Base-by-base conservation (phyloP, 2,329 filamentous ascomycete genomes). In the Exserohilum rostratum region DNA sequence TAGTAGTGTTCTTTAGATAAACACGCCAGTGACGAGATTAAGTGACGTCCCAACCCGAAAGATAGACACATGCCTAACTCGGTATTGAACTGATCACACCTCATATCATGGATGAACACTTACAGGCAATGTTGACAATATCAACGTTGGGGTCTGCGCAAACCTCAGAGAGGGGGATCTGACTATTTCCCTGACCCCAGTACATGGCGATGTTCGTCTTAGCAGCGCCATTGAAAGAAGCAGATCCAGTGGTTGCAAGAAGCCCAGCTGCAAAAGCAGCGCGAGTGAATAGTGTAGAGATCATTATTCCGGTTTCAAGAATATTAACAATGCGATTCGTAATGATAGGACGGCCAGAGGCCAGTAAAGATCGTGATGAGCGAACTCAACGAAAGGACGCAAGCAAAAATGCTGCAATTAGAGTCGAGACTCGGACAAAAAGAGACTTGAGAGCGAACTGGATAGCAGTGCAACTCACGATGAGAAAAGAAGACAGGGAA, bases 111-210 rank as follows among this genome's bases (percentile, higher is more conserved):
- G 6, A 22, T 31, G 4, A 27, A 22, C 5, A 52, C 52, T 51
- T 46, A 55, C 52, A 86, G 3, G 74, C 82, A 54, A 86, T 69
- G 55, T 80, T 82, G 66, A 86, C 82, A 44, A 86, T 81, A 58
- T 86, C 83, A 53, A 83, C 68, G 29, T 75, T 77, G 0, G 77
- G 71, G 48, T 84, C 80, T 33, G 77, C 64, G 70, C 84, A 86
- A 60, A 82, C 81, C 45, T 81, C 73, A 31, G 76, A 69, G 18
- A 86, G 75, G 15, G 79, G 74, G 18, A 73, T 68, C 60, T 86
- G 83, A 50, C 74, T 50, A 12, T 68, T 54, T 55, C 83, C 83
- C 77, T 85, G 82, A 43, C 84, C 83, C 75, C 79, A 85, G 71
- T 85, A 85, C 39, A 83, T 75, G 20, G 77, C 82, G 42, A 84